Conservation (phyloP, 176 grass and related monocot species). For the Eleusine indica region DNA sequence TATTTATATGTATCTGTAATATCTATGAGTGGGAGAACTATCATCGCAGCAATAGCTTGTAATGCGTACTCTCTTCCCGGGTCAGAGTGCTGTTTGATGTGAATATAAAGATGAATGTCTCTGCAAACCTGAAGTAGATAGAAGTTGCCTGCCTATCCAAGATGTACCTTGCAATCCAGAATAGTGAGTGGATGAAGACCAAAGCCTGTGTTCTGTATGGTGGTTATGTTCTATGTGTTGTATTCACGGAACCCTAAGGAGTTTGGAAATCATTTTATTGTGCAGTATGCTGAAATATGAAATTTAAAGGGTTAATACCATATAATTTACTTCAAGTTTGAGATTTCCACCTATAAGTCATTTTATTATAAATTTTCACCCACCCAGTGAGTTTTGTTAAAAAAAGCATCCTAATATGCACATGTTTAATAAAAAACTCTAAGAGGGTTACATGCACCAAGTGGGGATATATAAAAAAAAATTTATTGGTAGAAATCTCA, state of each 20-base stretch:
- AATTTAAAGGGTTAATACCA: too few species aligned
- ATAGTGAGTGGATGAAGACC: neutral
- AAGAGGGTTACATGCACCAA: too few species aligned
- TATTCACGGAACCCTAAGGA: neutral
- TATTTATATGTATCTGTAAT: slow-evolving; percentile 29
- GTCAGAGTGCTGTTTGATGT: neutral
- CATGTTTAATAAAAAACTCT: too few species aligned
- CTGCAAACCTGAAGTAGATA: neutral
- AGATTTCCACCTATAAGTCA: too few species aligned
- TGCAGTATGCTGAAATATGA: too few species aligned
- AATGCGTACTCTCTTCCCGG: neutral
- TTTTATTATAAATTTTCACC: too few species aligned
- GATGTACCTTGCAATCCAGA: neutral
- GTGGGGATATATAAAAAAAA: too few species aligned
- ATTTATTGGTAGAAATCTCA: too few species aligned
- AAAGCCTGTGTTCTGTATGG: neutral
- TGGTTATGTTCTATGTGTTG: too few species aligned
- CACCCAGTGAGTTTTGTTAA: too few species aligned
- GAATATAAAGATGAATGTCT: neutral
- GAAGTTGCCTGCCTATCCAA: neutral
- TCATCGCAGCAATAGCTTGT: neutral
- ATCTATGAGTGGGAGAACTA: slow-evolving; percentile 17
- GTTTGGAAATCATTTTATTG: neutral
- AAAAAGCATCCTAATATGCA: too few species aligned
- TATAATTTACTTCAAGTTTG: too few species aligned